A percentile compares a stretch with the other conserved stretches of the same genome.
These are phyloP conservation scores for Lactarius akahatsu DNA, from an alignment of 768 basidiomycete genomes.

Conservation along the genomic window DNA sequence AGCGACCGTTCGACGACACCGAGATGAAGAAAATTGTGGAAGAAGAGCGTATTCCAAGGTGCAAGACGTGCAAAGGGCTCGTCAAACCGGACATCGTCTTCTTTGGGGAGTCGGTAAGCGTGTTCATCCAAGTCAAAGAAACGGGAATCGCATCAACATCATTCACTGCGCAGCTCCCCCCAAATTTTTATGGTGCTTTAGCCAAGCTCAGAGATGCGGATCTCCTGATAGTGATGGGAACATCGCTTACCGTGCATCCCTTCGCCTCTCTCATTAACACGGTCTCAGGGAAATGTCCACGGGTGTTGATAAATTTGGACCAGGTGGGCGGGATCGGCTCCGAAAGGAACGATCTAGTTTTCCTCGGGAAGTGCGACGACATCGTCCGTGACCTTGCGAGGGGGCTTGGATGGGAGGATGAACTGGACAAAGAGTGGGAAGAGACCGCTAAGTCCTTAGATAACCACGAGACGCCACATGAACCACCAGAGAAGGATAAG, in stretches of 20 bases:
- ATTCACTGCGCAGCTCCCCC: conserved; percentile 57
- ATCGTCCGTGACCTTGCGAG: conserved; percentile 26
- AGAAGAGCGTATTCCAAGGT: conserved; percentile 65
- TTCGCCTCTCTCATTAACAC: conserved; percentile 25
- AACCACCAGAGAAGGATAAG: not conserved
- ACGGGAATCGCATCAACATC: not conserved
- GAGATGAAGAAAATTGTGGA: conserved; percentile 67
- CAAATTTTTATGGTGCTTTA: conserved; percentile 59
- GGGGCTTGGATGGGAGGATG: conserved; percentile 29
- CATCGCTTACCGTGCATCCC: conserved; percentile 29
- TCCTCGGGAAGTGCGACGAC: conserved; percentile 30
- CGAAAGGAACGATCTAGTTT: conserved; percentile 22
- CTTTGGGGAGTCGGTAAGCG: conserved; percentile 75
- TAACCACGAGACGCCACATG: not conserved
- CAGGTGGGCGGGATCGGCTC: conserved; percentile 25
- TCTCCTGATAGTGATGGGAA: conserved; percentile 40
- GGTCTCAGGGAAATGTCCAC: conserved; percentile 22
- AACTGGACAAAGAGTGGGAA: conserved; percentile 25
- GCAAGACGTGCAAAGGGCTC: conserved; percentile 64
- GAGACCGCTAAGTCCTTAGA: conserved; percentile 16
- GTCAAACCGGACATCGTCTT: conserved; percentile 96
- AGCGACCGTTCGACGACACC: conserved; percentile 53
- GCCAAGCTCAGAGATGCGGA: conserved; percentile 64
- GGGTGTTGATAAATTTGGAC: conserved; percentile 30
- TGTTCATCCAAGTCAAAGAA: not conserved